phyloP scores from a whole-genome alignment of 2,329 filamentous ascomycete species.

The Trematosphaeria pertusa region DNA sequence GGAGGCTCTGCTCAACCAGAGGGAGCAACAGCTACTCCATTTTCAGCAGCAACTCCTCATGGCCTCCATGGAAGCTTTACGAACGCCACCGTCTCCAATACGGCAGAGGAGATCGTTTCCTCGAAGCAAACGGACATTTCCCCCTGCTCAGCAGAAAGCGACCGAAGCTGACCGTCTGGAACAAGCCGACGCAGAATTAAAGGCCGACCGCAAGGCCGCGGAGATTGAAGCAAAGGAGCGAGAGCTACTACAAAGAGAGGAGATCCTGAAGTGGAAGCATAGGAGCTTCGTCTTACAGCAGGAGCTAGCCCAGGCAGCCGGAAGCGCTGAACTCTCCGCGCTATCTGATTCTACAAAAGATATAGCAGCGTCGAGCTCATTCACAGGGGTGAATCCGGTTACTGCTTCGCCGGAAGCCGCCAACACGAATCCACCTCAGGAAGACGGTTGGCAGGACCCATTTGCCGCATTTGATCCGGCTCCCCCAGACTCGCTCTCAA shows the following conservation, averaged over 20 bases:
- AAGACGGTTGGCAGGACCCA: not conserved
- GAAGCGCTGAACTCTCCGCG: no score
- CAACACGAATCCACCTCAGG: not conserved
- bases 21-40: conserved; percentile 14
- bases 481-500: conserved; percentile 13
- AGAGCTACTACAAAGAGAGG: conserved; percentile 14
- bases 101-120: not conserved
- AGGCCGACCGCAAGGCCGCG: not conserved
- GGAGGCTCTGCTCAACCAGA: conserved; percentile 12
- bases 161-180: no score
- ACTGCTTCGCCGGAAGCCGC: no score
- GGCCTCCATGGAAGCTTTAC: conserved; percentile 1
- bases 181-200: not conserved
- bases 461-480: conserved; percentile 1
- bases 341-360: no score
- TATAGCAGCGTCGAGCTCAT: no score
- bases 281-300: conserved; percentile 13
- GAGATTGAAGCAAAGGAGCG: conserved; percentile 14
- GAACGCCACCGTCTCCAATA: not conserved
- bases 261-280: conserved; percentile 17
- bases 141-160: no score
- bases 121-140: no score
- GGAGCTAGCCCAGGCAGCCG: conserved; percentile 13
- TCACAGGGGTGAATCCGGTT: no score
- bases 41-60: conserved; percentile 14